Base-by-base conservation (phyloP, 2,329 filamentous ascomycete species). In the Dichotomopilus funicola region DNA sequence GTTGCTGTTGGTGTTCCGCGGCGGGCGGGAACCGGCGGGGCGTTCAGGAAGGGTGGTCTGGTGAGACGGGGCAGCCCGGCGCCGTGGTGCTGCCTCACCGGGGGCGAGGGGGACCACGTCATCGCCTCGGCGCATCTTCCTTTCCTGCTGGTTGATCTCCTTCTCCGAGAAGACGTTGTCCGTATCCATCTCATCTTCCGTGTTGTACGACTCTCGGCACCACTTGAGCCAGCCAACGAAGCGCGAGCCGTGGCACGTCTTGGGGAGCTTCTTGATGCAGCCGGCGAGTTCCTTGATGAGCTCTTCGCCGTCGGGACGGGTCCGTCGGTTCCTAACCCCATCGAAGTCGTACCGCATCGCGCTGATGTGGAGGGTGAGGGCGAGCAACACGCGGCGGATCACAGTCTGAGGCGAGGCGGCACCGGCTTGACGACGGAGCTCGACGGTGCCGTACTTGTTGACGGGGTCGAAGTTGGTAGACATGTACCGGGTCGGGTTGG, bases 341-440 rank as follows among this genome's bases (percentile, higher is more conserved):
- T 19, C 2, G 12, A 31, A 49, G 5, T 49, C 9, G 35, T n/a
- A 40, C 9, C 36, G 36, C 10, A 49, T 4, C 2, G 8, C 36
- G n/a, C 36, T 40, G 35, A 40, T 37, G 47, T 49, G 47, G 8
- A 49, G n/a, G 5, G 47, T 49, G 47, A 49, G 9, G 36, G 47
- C 47, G n/a, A 49, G 47, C 8, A 49, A 19, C 13, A 40, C 47
- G n/a, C 47, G 47, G 47, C 40, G 47, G 36, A 49, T 49, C 10
- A 40, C 35, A 11, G 47, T 49, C 7, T 2, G 5, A 31, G 47
- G 35, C 47, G 47, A 49, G 47, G 47, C 47, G 12, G 35, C 35
- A n/a, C 48, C 48, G 7, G 48, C 48, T 37, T 50, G 48, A 7
- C 48, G 38, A 35, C 48, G 31, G 5, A 47, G 33, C 7, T 47